These are phyloP conservation scores for Scutellaria galericulata DNA, from an alignment of 257 asterid species.

Conservation along the genomic window DNA sequence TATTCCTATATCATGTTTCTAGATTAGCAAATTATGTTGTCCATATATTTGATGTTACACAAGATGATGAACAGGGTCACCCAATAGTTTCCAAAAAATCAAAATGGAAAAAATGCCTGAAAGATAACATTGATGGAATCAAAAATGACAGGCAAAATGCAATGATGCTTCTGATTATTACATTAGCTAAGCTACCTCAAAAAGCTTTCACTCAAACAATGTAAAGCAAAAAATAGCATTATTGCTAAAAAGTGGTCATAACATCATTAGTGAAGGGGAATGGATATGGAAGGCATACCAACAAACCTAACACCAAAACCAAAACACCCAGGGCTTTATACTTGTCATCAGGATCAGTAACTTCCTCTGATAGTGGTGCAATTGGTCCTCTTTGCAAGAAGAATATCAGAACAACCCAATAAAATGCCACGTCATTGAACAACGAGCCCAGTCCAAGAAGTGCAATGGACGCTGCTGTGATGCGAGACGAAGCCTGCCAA, in stretches of 20 bases:
- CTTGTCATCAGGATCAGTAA: conserved; percentile 69
- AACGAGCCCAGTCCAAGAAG: conserved; percentile 84
- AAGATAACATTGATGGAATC: no score
- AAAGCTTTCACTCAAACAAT: no score
- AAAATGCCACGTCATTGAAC: conserved; percentile 84
- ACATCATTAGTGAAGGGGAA: conserved; percentile 68
- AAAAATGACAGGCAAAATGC: no score
- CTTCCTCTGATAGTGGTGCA: conserved; percentile 86
- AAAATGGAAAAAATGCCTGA: no score
- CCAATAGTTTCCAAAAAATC: no score
- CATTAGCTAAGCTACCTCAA: no score
- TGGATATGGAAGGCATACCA: conserved; percentile 93
- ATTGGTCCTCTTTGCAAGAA: conserved; percentile 96
- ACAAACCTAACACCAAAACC: conserved; percentile 71
- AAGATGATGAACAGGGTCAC: no score
- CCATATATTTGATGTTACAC: no score
- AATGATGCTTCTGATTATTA: no score
- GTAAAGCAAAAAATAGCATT: conserved; percentile 9
- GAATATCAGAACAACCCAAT: conserved; percentile 91
- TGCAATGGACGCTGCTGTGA: conserved; percentile 67
- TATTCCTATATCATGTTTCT: no score
- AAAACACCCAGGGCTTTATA: conserved; percentile 61
- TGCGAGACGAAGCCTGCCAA: conserved; percentile 72
- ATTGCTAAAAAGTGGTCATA: conserved; percentile 47
- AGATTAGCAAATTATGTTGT: no score